Conservation (phyloP, 176 grass and related monocot genomes). For the Cenchrus americanus region DNA sequence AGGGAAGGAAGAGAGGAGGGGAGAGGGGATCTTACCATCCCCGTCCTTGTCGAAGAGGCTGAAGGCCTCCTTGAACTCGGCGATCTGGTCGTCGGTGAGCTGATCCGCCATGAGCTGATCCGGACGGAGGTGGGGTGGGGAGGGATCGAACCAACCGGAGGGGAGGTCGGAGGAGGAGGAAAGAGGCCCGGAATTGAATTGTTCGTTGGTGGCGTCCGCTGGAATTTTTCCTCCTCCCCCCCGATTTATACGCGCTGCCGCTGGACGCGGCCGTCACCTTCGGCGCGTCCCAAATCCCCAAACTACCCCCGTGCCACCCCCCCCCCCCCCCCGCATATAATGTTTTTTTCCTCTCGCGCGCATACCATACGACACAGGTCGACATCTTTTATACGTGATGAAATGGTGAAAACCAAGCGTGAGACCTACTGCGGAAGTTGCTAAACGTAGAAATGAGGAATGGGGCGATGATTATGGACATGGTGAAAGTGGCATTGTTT, state of each 20-base stretch:
- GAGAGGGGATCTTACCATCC: conserved; percentile 54
- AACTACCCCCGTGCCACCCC: conserved; percentile 40
- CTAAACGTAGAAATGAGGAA: background rate
- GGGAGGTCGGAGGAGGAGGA: background rate
- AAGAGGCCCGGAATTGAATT: conserved; percentile 34
- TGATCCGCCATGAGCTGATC: conserved; percentile 57
- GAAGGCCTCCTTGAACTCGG: conserved; percentile 95
- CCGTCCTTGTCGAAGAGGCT: conserved; percentile 95
- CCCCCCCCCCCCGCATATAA: too few species aligned
- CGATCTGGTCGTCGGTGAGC: conserved; percentile 84
- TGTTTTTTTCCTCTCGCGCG: too few species aligned
- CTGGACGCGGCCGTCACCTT: conserved; percentile 35
- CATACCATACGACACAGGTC: too few species aligned
- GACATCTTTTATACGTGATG: background rate
- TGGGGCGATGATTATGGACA: background rate
- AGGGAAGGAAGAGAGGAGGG: background rate
- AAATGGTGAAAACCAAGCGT: background rate
- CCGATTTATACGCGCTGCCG: conserved; percentile 52
- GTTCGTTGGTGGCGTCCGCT: conserved; percentile 44
- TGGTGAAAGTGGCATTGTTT: background rate
- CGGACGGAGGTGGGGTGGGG: too few species aligned
- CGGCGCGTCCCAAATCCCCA: background rate
- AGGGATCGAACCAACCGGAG: too few species aligned
- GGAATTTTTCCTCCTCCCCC: conserved; percentile 22
- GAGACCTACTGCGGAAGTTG: background rate